Conservation (phyloP, 1,284 basidiomycete genomes). For the Xerocomus amazonicus region DNA sequence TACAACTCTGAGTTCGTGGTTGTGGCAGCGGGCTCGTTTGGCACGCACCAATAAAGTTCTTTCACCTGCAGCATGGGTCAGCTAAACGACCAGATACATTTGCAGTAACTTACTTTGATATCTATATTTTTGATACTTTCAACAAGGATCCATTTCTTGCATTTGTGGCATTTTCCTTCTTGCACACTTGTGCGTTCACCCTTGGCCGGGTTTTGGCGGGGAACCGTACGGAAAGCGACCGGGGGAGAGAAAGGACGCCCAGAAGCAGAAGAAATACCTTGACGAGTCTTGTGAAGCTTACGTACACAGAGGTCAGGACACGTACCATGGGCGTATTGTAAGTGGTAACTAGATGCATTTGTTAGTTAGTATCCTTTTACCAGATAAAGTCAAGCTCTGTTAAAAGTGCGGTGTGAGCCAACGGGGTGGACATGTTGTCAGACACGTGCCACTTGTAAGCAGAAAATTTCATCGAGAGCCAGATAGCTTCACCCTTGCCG, state of each 20-base stretch:
- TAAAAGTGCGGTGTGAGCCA: constrained; percentile 3
- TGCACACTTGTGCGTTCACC: constrained; percentile 56
- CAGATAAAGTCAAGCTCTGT: constrained; percentile 19
- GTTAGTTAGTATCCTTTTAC: constrained; percentile 4
- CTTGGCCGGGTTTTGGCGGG: constrained; percentile 47
- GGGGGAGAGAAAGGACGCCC: constrained; percentile 75
- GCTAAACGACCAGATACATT: not conserved
- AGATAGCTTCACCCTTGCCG: constrained; percentile 58
- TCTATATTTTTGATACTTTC: constrained; percentile 71
- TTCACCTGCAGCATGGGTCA: constrained; percentile 46
- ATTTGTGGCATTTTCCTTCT: constrained; percentile 75
- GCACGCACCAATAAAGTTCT: constrained; percentile 66
- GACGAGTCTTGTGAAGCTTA: constrained; percentile 2
- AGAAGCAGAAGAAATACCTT: constrained; percentile 60
- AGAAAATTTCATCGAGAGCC: constrained; percentile 77
- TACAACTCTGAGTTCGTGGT: constrained; percentile 7
- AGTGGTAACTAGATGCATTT: constrained; percentile 55
- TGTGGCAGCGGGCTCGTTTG: not conserved
- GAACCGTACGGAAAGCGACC: constrained; percentile 49
- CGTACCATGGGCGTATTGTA: constrained; percentile 76
- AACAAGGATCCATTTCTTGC: constrained; percentile 63
- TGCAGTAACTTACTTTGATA: constrained; percentile 48
- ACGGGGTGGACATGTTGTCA: not conserved
- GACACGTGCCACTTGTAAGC: constrained; percentile 69
- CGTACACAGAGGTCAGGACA: not conserved